These are phyloP conservation scores for Boechera retrofracta DNA, from an alignment of 345 rosid species.

Conservation along the genomic window DNA sequence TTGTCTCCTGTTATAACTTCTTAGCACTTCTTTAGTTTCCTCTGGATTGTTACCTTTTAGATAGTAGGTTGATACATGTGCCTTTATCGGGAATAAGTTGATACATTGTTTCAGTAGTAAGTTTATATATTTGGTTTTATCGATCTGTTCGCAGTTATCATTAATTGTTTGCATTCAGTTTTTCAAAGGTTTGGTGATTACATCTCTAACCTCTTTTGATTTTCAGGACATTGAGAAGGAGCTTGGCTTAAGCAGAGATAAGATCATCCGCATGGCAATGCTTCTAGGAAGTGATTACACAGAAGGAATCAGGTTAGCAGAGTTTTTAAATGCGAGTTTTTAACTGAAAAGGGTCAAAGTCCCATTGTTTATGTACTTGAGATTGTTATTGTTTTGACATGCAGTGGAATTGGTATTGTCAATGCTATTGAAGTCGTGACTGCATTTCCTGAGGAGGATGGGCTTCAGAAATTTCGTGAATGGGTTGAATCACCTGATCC, in stretches of 20 bases:
- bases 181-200: slow-evolving; percentile 8
- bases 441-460: slow-evolving; percentile 95
- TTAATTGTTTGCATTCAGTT: background rate
- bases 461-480: slow-evolving; percentile 82
- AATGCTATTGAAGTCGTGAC: slow-evolving; percentile 94
- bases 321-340: background rate
- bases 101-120: background rate
- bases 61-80: slow-evolving; percentile 3
- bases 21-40: slow-evolving; percentile 17
- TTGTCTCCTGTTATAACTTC: slow-evolving; percentile 8
- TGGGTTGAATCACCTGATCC: slow-evolving; percentile 99
- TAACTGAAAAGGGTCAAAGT: background rate
- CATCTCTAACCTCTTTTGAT: slow-evolving; percentile 2
- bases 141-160: slow-evolving; percentile 13
- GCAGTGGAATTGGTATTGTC: slow-evolving; percentile 98
- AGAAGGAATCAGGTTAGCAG: slow-evolving; percentile 86
- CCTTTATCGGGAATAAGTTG: background rate
- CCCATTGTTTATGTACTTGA: slow-evolving; percentile 3
- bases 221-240: slow-evolving; percentile 88
- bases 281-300: slow-evolving; percentile 99
- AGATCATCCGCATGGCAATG: slow-evolving; percentile 85
- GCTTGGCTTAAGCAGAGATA: slow-evolving; percentile 84
- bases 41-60: background rate
- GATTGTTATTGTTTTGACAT: slow-evolving; percentile 24
- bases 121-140: background rate